Evolutionary conservation across 2,329 filamentous ascomycete genomes (phyloP).

Genomic region (Pseudogymnoascus sp.): DNA sequence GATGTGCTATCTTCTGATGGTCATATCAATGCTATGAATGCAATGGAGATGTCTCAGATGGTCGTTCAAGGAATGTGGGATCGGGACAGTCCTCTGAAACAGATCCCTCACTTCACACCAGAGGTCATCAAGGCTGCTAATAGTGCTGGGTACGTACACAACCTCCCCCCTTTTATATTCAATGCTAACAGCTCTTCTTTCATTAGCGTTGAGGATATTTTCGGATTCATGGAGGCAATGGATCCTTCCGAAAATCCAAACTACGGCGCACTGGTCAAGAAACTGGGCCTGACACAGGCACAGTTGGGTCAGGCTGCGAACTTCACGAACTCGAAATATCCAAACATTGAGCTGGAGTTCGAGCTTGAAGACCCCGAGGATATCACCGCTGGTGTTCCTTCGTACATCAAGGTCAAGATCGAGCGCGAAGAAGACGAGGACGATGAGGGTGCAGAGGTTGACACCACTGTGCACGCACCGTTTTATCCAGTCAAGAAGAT

Average conservation of each 20-base stretch:
- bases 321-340: conserved; percentile 95
- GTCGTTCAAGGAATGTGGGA: conserved; percentile 99
- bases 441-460: conserved; percentile 60
- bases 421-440: conserved; percentile 72
- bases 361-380: conserved; percentile 74
- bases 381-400: conserved; percentile 71
- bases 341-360: conserved; percentile 87
- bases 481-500: conserved; percentile 90
- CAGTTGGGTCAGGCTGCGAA: conserved; percentile 84
- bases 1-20: conserved; percentile 94
- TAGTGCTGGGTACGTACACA: conserved; percentile 58
- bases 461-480: conserved; percentile 83
- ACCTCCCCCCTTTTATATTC: not conserved
- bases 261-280: conserved; percentile 69
- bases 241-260: conserved; percentile 86
- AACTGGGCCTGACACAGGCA: conserved; percentile 68
- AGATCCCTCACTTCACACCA: conserved; percentile 89
- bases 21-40: conserved; percentile 92
- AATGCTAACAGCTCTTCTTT: conserved; percentile 27
- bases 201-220: conserved; percentile 77
- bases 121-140: conserved; percentile 77
- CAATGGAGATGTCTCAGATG: conserved; percentile 99
- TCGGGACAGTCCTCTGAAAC: conserved; percentile 90
- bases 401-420: conserved; percentile 77
- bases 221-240: conserved; percentile 99